Evolutionary conservation across 164 flowering plant genomes (phyloP).

Genomic region (Litsea cubeba): DNA sequence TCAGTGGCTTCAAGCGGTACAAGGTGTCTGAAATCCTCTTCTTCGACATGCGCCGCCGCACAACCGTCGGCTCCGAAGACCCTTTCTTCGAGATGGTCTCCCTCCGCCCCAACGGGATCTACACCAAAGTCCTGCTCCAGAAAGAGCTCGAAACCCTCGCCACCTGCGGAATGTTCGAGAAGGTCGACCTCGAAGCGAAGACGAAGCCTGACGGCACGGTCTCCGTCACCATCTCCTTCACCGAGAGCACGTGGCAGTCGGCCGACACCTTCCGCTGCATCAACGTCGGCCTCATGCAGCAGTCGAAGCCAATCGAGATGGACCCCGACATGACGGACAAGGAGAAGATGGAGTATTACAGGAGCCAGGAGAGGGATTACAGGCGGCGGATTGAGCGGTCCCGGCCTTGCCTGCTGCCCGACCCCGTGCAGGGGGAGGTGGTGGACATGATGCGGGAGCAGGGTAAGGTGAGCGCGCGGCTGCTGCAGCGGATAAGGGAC

Average conservation of each 20-base stretch:
- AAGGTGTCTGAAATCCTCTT: constrained; percentile 72
- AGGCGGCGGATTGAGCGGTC: constrained; percentile 70
- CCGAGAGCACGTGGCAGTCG: constrained; percentile 81
- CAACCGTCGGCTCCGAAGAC: constrained; percentile 64
- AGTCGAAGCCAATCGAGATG: constrained; percentile 67
- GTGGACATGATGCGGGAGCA: constrained; percentile 57
- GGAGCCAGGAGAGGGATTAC: constrained; percentile 81
- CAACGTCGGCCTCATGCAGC: constrained; percentile 83
- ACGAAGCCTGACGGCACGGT: constrained; percentile 85
- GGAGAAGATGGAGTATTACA: constrained; percentile 61
- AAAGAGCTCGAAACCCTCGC: constrained; percentile 84
- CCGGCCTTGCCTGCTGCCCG: constrained; percentile 74
- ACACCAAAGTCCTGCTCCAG: constrained; percentile 62
- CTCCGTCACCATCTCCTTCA: constrained; percentile 50
- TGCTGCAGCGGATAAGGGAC: constrained; percentile 85
- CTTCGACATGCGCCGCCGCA: constrained; percentile 44
- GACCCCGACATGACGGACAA: constrained; percentile 78
- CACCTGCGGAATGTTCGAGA: constrained; percentile 96
- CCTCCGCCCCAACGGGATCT: constrained; percentile 67
- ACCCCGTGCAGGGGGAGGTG: constrained; percentile 50
- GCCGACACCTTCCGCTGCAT: constrained; percentile 76
- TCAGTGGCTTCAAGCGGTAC: constrained; percentile 79
- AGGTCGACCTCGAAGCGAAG: constrained; percentile 71
- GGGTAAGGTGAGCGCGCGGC: constrained; percentile 78
- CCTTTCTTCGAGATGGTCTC: constrained; percentile 95